Evolutionary conservation across 495 filamentous ascomycete genomes (phyloP).

Genomic region (Aspergillus nanangensis): DNA sequence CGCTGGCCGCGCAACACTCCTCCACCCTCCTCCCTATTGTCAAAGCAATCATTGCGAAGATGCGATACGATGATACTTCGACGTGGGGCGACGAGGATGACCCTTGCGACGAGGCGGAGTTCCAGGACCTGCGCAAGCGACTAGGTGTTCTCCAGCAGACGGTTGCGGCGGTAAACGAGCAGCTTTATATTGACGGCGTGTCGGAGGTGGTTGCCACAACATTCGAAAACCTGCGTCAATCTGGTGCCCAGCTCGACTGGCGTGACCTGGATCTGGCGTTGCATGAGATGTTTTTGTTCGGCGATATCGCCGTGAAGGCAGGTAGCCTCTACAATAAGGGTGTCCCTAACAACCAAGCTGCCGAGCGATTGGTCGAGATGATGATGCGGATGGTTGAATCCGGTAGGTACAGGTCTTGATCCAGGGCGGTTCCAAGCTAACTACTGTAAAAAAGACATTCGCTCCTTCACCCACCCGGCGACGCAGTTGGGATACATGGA

Average conservation of each 20-base stretch:
- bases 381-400: constrained; percentile 92
- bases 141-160: constrained; percentile 87
- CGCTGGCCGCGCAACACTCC: constrained; percentile 62
- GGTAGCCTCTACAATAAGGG: constrained; percentile 80
- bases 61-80: constrained; percentile 93
- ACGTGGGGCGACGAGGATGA: constrained; percentile 93
- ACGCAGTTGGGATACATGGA: constrained; percentile 97
- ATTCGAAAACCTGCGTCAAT: constrained; percentile 69
- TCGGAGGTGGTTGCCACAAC: constrained; percentile 77
- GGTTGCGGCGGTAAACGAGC: constrained; percentile 78
- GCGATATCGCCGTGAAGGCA: constrained; percentile 81
- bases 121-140: constrained; percentile 85
- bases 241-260: constrained; percentile 78
- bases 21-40: constrained; percentile 80
- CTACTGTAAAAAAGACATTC: constrained; percentile 59
- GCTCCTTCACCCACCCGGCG: constrained; percentile 81
- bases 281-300: constrained; percentile 95
- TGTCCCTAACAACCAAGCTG: constrained; percentile 66
- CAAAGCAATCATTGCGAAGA: constrained; percentile 87
- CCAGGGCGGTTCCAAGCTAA: constrained; percentile 5
- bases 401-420: constrained; percentile 47
- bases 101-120: constrained; percentile 96
- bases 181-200: constrained; percentile 79
- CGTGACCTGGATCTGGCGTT: constrained; percentile 93
- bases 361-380: constrained; percentile 78